phyloP scores from a whole-genome alignment of 2,329 filamentous ascomycete genomes.

The Aspergillus fructus region DNA sequence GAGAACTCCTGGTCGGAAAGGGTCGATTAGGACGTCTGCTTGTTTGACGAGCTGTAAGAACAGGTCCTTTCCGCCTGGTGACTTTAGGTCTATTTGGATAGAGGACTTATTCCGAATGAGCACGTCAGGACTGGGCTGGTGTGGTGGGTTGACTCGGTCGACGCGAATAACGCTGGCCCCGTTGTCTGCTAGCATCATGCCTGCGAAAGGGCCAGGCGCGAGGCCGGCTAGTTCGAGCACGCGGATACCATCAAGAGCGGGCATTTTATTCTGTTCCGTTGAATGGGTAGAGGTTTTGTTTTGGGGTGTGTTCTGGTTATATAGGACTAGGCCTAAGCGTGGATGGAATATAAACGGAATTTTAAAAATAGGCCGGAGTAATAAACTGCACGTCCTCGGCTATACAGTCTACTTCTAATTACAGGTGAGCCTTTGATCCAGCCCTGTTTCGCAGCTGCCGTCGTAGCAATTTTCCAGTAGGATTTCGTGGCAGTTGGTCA shows the following conservation, averaged over 20 bases:
- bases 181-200: slow-evolving; percentile 79
- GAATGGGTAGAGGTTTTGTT: not conserved
- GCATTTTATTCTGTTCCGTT: not conserved
- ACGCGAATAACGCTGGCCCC: slow-evolving; percentile 81
- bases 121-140: slow-evolving; percentile 58
- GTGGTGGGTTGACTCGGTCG: slow-evolving; percentile 48
- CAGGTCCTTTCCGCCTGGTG: slow-evolving; percentile 29
- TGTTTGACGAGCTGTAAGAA: not conserved
- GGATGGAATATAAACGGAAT: not conserved
- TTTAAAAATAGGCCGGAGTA: not conserved
- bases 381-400: not conserved
- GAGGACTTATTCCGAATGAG: slow-evolving; percentile 76
- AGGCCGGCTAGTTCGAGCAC: slow-evolving; percentile 63
- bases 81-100: slow-evolving; percentile 74
- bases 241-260: slow-evolving; percentile 22
- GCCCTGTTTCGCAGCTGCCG: not conserved
- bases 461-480: not conserved
- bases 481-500: not conserved
- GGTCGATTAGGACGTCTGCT: slow-evolving; percentile 79
- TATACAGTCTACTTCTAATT: not conserved
- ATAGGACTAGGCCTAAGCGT: not conserved
- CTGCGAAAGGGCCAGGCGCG: slow-evolving; percentile 74
- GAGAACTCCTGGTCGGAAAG: slow-evolving; percentile 81
- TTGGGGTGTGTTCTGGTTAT: not conserved
- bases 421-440: not conserved